Conservation (phyloP, 306 rosid genomes). For the Carpinus fangiana region DNA sequence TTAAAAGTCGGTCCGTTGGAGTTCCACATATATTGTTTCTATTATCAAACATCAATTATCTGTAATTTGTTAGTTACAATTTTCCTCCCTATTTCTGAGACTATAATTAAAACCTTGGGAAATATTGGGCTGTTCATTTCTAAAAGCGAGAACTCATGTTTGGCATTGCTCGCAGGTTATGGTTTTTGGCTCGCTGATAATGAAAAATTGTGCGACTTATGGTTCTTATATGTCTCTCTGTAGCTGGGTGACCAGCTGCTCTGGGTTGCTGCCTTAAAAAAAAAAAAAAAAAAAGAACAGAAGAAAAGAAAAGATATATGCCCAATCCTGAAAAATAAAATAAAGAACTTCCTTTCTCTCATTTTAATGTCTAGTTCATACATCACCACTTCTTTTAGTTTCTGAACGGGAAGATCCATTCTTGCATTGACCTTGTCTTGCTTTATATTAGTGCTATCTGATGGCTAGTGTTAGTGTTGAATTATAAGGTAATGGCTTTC, state of each 20-base stretch:
- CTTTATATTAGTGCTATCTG: not conserved
- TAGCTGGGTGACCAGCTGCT: not conserved
- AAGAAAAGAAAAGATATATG: not conserved
- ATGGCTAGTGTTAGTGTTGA: not conserved
- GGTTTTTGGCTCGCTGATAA: too few species aligned
- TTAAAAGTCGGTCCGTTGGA: too few species aligned
- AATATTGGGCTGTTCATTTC: not conserved
- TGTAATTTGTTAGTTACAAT: too few species aligned
- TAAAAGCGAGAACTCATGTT: not conserved
- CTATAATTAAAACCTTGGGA: not conserved
- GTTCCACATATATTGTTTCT: too few species aligned
- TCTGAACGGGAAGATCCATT: not conserved
- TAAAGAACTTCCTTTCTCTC: not conserved
- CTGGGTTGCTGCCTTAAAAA: not conserved
- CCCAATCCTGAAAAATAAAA: not conserved
- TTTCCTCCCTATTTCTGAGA: too few species aligned
- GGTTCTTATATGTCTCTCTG: not conserved
- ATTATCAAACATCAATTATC: too few species aligned
- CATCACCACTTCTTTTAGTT: too few species aligned
- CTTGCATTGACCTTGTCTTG: not conserved
- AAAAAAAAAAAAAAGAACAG: not conserved
- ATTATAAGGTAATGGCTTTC: not conserved
- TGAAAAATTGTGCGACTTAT: too few species aligned
- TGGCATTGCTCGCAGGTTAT: not conserved
- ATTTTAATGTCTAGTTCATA: not conserved